Evolutionary conservation across 2,329 filamentous ascomycete genomes (phyloP).

Genomic region (Chrysoporthe cubensis): DNA sequence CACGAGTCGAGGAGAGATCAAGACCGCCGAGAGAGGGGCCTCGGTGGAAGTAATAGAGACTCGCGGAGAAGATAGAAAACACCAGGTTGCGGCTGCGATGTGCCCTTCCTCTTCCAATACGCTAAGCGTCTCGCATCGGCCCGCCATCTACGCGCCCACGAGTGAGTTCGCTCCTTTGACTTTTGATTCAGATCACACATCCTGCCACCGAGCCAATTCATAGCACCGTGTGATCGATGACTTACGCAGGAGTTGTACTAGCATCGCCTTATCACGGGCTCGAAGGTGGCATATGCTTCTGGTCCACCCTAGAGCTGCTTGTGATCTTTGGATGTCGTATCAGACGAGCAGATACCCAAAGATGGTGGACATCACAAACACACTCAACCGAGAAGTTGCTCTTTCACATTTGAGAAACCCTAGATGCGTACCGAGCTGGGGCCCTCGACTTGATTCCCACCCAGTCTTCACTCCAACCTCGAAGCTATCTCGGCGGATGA

Average conservation of each 20-base stretch:
- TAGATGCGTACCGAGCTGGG: neutral
- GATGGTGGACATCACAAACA: neutral
- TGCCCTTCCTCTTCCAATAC: neutral
- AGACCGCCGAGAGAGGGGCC: conserved; percentile 36
- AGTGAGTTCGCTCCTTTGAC: conserved; percentile 1
- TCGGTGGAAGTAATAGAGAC: conserved; percentile 38
- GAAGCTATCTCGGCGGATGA: conserved; percentile 4
- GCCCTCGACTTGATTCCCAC: neutral
- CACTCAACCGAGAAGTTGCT: neutral
- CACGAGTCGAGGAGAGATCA: conserved; percentile 30
- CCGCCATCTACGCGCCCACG: neutral
- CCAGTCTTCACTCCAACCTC: neutral
- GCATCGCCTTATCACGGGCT: neutral
- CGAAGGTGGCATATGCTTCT: neutral
- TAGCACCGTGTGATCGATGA: neutral
- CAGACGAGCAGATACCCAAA: neutral
- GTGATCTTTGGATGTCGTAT: neutral
- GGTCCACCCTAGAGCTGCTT: neutral
- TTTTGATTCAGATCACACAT: neutral
- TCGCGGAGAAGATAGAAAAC: conserved; percentile 28
- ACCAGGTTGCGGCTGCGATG: neutral
- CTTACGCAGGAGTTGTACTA: neutral
- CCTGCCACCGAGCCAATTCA: neutral
- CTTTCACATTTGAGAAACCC: neutral
- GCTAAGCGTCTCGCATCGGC: neutral